Conservation (phyloP, 371 early-diverging fungal species). For the Mucor irregularis region DNA sequence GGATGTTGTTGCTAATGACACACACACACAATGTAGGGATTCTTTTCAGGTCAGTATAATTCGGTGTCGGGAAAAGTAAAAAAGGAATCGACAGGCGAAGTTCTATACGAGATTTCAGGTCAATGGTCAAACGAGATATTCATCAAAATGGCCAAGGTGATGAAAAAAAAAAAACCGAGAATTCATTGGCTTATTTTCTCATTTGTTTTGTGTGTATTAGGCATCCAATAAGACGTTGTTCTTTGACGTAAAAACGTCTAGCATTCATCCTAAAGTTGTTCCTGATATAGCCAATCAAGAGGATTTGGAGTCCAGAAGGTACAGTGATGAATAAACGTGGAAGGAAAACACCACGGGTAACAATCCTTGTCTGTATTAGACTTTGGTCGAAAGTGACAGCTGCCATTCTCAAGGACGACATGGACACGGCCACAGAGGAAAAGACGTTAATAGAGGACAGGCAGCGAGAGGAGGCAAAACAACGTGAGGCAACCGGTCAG, state of each 20-base stretch:
- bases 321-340: slow-evolving; percentile 3
- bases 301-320: slow-evolving; percentile 81
- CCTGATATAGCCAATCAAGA: slow-evolving; percentile 76
- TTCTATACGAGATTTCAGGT: slow-evolving; percentile 78
- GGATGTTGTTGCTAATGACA: too few species aligned
- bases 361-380: slow-evolving; percentile 1
- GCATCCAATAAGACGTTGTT: slow-evolving; percentile 36
- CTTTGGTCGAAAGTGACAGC: slow-evolving; percentile 81
- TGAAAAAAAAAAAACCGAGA: too few species aligned
- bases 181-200: background rate
- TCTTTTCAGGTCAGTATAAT: slow-evolving; percentile 81
- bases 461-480: slow-evolving; percentile 71
- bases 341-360: background rate
- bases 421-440: slow-evolving; percentile 80
- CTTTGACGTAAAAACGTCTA: slow-evolving; percentile 71
- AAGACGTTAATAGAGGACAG: slow-evolving; percentile 84
- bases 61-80: slow-evolving; percentile 80
- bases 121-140: slow-evolving; percentile 83
- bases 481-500: slow-evolving; percentile 56
- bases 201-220: slow-evolving; percentile 3
- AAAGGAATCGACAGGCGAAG: slow-evolving; percentile 73
- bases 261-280: slow-evolving; percentile 71
- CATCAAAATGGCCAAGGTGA: slow-evolving; percentile 47
- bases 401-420: slow-evolving; percentile 67
- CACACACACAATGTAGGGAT: too few species aligned